Conservation (phyloP, 1,284 basidiomycete species). For the Pyrrhoderma lamaoense region DNA sequence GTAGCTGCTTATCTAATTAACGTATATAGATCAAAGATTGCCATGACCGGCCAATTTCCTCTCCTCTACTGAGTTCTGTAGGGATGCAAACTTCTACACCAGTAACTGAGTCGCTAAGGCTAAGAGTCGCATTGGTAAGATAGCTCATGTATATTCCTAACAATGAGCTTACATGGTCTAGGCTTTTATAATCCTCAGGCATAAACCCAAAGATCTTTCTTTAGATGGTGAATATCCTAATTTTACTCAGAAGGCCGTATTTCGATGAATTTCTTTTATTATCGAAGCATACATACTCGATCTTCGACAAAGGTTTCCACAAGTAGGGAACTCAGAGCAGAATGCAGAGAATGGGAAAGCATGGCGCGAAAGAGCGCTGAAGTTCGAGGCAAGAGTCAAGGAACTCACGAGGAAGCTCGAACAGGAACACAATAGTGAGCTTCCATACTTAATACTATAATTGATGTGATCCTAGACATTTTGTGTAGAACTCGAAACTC, state of each 20-base stretch:
- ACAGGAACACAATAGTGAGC: conserved; percentile 8
- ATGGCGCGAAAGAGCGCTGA: conserved; percentile 13
- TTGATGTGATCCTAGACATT: no score
- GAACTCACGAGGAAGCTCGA: conserved; percentile 12
- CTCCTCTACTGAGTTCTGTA: no score
- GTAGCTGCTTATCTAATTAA: no score
- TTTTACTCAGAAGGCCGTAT: neutral
- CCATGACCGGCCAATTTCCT: no score
- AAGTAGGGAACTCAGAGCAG: neutral
- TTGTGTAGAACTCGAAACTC: conserved; percentile 3
- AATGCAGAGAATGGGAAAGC: neutral
- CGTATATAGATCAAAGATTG: no score
- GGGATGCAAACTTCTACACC: no score
- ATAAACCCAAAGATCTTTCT: conserved; percentile 8
- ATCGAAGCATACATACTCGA: conserved; percentile 9
- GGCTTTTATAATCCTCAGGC: conserved; percentile 7
- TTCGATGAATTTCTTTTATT: neutral
- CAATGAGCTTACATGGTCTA: neutral
- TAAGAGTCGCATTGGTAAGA: no score
- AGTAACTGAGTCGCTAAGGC: no score
- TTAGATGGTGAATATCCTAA: neutral
- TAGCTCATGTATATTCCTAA: no score
- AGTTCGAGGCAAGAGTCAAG: conserved; percentile 10
- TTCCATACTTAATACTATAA: neutral
- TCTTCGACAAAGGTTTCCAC: conserved; percentile 8